Percentiles rank a stretch among this genome's conserved stretches.
Evolutionary conservation across 129 eudicot genomes (phyloP).

Genomic region (Artemisia annua): DNA sequence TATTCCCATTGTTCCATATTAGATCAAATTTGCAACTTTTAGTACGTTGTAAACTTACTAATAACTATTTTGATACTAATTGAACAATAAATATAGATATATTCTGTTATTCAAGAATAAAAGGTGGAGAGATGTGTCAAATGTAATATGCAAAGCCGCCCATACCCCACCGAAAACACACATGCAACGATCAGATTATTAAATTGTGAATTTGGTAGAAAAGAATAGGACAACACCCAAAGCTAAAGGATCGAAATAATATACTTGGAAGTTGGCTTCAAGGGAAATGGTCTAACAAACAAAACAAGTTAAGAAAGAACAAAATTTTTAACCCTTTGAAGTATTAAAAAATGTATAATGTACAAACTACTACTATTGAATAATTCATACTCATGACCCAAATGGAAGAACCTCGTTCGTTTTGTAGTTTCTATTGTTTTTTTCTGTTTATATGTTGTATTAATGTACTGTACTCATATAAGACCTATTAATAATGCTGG

Average conservation of each 20-base stretch:
- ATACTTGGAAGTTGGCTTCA: not conserved
- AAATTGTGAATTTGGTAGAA: conserved; percentile 5
- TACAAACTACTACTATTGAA: not conserved
- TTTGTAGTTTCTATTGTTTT: conserved; percentile 16
- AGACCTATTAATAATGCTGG: not conserved
- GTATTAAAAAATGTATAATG: not conserved
- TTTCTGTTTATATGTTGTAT: not conserved
- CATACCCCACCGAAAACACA: conserved; percentile 29
- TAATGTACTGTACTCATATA: not conserved
- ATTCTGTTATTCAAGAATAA: not conserved
- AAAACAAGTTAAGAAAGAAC: conserved; percentile 1
- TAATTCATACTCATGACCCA: conserved; percentile 6
- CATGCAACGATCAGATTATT: conserved; percentile 24
- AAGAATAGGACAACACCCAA: not conserved
- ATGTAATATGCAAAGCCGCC: conserved; percentile 25
- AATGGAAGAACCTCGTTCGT: conserved; percentile 20
- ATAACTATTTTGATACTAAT: no score
- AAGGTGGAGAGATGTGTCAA: not conserved
- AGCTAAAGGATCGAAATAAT: conserved; percentile 3
- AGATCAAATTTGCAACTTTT: no score
- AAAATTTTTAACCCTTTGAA: not conserved
- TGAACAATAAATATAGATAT: no score
- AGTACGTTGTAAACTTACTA: no score
- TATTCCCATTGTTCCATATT: no score
- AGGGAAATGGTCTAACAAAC: not conserved